Conservation (phyloP, 176 grass and related monocot genomes). For the Themeda triandra region DNA sequence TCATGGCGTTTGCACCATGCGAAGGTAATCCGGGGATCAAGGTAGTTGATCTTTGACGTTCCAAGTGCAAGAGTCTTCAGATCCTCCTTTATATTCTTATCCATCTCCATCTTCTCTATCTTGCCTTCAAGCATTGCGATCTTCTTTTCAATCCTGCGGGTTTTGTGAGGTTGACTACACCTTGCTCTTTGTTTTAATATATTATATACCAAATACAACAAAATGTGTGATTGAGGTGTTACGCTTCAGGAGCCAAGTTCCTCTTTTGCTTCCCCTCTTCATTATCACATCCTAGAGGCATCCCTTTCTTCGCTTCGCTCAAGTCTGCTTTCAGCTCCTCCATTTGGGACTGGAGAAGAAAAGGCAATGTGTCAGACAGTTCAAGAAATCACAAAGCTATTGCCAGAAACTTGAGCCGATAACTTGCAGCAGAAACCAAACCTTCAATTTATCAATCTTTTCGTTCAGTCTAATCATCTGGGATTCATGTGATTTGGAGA, state of each 20-base stretch:
- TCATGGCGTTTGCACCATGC: slow-evolving; percentile 99
- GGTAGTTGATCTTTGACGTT: slow-evolving; percentile 98
- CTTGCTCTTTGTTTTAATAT: too few relatives aligned
- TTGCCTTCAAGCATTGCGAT: slow-evolving; percentile 55
- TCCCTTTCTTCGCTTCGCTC: neutral
- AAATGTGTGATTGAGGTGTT: too few relatives aligned
- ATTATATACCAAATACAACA: too few relatives aligned
- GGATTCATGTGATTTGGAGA: slow-evolving; percentile 91
- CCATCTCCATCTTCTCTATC: slow-evolving; percentile 93
- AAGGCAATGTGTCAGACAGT: neutral
- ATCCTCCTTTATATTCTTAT: slow-evolving; percentile 86
- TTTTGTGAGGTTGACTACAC: too few relatives aligned
- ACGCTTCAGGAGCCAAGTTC: too few relatives aligned
- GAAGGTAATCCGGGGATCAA: slow-evolving; percentile 93
- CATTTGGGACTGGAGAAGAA: slow-evolving; percentile 51
- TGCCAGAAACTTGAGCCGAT: slow-evolving; percentile 1
- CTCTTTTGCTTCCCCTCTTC: neutral
- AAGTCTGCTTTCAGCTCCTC: slow-evolving; percentile 82
- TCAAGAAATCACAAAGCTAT: neutral
- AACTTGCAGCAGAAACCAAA: slow-evolving; percentile 31
- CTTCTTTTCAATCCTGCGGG: slow-evolving; percentile 40
- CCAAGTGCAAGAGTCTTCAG: slow-evolving; percentile 94
- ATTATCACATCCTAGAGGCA: too few relatives aligned
- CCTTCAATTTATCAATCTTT: slow-evolving; percentile 89
- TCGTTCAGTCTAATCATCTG: slow-evolving; percentile 92